Conservation (phyloP, 257 asterid species). For the Parsonsia alboflavescens region DNA sequence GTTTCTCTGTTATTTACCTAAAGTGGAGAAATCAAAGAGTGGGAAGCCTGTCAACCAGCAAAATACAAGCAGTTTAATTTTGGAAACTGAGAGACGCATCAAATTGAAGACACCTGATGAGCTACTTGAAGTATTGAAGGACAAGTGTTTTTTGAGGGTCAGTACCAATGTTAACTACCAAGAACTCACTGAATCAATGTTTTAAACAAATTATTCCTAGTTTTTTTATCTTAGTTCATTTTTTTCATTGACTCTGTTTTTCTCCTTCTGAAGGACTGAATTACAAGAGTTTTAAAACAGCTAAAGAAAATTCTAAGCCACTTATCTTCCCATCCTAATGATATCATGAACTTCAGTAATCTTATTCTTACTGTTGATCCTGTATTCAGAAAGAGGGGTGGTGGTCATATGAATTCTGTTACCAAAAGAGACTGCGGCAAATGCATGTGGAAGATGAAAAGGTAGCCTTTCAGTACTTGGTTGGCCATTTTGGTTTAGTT, state of each 20-base stretch:
- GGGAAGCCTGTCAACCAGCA: slow-evolving; percentile 60
- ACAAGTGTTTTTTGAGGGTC: slow-evolving; percentile 81
- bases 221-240: neutral
- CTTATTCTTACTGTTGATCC: neutral
- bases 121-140: slow-evolving; percentile 84
- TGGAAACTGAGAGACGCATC: slow-evolving; percentile 73
- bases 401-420: slow-evolving; percentile 99
- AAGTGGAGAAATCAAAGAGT: slow-evolving; percentile 72
- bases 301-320: neutral
- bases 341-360: neutral
- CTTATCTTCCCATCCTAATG: neutral
- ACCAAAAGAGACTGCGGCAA: slow-evolving; percentile 70
- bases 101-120: slow-evolving; percentile 94
- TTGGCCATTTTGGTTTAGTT: neutral
- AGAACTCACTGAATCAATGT: too few species aligned
- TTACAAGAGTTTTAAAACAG: neutral
- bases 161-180: slow-evolving; percentile 11
- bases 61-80: slow-evolving; percentile 79
- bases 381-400: slow-evolving; percentile 92
- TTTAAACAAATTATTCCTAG: neutral
- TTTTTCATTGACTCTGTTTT: neutral
- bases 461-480: slow-evolving; percentile 36
- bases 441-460: slow-evolving; percentile 87
- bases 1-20: slow-evolving; percentile 84
- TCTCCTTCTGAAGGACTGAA: neutral